These are phyloP conservation scores for Fraxinus baroniana DNA, from an alignment of 305 asterid species.

Conservation along the genomic window DNA sequence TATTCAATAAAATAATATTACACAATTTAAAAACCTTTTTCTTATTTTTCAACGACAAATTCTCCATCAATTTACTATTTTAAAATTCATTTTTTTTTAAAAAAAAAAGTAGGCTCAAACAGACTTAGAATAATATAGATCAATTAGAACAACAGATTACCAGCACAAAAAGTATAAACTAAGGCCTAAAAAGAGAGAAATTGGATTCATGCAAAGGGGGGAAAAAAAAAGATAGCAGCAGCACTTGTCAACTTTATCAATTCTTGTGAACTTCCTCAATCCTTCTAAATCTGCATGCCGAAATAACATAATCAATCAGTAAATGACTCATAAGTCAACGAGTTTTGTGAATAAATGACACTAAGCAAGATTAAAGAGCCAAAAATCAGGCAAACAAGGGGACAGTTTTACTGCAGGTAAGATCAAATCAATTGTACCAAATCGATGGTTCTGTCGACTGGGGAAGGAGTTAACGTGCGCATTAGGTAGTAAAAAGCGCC, in stretches of 20 bases:
- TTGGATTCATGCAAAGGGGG: not conserved
- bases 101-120: too few relatives aligned
- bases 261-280: conserved; percentile 1
- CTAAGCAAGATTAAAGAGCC: not conserved
- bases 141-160: not conserved
- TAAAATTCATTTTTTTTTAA: too few relatives aligned
- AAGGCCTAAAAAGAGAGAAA: not conserved
- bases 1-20: too few relatives aligned
- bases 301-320: not conserved
- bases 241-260: not conserved
- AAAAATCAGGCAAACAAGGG: not conserved
- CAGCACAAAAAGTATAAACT: not conserved
- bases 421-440: conserved; percentile 25
- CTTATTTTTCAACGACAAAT: too few relatives aligned
- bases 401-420: not conserved
- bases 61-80: too few relatives aligned
- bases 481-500: conserved; percentile 78
- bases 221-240: not conserved
- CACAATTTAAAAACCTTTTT: too few relatives aligned
- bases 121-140: not conserved
- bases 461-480: conserved; percentile 42
- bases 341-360: not conserved
- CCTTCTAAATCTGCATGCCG: conserved; percentile 35
- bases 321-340: not conserved
- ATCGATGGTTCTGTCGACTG: conserved; percentile 20